Evolutionary conservation across 2,329 filamentous ascomycete genomes (phyloP).

Genomic region (Aaosphaeria pasadenensis): DNA sequence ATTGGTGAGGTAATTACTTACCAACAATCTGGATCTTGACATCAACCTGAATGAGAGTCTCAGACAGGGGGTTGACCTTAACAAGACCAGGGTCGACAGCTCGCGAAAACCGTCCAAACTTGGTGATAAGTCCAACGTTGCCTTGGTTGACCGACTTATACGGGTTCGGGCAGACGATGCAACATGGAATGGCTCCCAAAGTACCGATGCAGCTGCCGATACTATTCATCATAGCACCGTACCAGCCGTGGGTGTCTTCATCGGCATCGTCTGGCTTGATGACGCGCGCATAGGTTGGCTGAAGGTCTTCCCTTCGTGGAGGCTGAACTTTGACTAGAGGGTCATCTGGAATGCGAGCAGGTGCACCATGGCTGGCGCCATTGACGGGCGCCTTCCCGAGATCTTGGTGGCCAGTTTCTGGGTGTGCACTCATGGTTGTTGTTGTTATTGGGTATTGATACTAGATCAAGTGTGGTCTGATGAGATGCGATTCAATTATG

Average conservation of each 20-base stretch:
- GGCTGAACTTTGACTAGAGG: constrained; percentile 65
- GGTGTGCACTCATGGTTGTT: constrained; percentile 18
- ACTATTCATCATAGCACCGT: constrained; percentile 78
- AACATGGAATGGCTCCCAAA: constrained; percentile 85
- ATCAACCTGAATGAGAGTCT: constrained; percentile 86
- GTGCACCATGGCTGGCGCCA: constrained; percentile 10
- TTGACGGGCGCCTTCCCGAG: constrained; percentile 39
- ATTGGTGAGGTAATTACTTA: constrained; percentile 27
- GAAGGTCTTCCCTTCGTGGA: constrained; percentile 77
- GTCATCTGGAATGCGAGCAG: constrained; percentile 12
- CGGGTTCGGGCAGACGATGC: constrained; percentile 88
- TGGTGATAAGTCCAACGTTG: constrained; percentile 91
- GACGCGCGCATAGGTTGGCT: constrained; percentile 72
- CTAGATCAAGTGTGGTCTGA: no score
- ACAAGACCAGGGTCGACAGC: constrained; percentile 95
- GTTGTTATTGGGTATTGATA: neutral
- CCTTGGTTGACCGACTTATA: constrained; percentile 92
- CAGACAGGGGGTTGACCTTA: constrained; percentile 94
- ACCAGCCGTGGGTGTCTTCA: constrained; percentile 77
- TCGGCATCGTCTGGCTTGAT: constrained; percentile 64
- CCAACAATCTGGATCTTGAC: constrained; percentile 97
- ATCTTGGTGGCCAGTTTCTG: neutral
- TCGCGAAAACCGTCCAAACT: constrained; percentile 92
- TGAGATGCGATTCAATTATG: no score
- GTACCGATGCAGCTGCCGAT: constrained; percentile 75